phyloP scores from a whole-genome alignment of 805 yeast species.

The Zygosaccharomyces pseudorouxii region DNA sequence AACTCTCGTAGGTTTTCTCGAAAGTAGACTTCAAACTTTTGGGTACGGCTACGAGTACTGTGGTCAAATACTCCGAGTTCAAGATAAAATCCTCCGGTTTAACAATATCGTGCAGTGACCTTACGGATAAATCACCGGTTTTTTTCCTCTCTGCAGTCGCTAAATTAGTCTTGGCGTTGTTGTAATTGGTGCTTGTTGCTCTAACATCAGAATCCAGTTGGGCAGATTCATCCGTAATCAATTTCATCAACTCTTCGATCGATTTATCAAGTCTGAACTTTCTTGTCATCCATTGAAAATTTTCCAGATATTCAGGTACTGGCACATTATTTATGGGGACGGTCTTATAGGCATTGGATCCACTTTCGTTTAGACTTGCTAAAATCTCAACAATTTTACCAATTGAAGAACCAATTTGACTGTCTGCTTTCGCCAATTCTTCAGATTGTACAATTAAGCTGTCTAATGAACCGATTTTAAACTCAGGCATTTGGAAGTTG shows the following conservation, averaged over 20 bases:
- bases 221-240: slow-evolving; percentile 70
- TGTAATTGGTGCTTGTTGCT: slow-evolving; percentile 67
- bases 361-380: slow-evolving; percentile 40
- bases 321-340: slow-evolving; percentile 50
- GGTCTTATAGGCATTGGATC: slow-evolving; percentile 45
- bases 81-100: slow-evolving; percentile 77
- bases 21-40: slow-evolving; percentile 56
- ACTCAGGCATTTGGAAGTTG: slow-evolving; percentile 65
- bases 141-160: slow-evolving; percentile 88
- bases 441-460: slow-evolving; percentile 86
- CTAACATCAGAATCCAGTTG: slow-evolving; percentile 83
- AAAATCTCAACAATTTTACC: slow-evolving; percentile 75
- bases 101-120: slow-evolving; percentile 86
- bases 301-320: slow-evolving; percentile 57
- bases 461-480: slow-evolving; percentile 93
- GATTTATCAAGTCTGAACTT: slow-evolving; percentile 84
- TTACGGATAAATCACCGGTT: slow-evolving; percentile 88
- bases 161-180: slow-evolving; percentile 75
- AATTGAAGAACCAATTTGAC: slow-evolving; percentile 66
- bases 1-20: slow-evolving; percentile 65
- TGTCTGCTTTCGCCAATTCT: slow-evolving; percentile 77
- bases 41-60: slow-evolving; percentile 88
- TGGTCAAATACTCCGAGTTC: slow-evolving; percentile 79
- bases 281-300: slow-evolving; percentile 82
- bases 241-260: slow-evolving; percentile 64